Conservation (phyloP, 176 grass and related monocot species). For the Microstegium vimineum region DNA sequence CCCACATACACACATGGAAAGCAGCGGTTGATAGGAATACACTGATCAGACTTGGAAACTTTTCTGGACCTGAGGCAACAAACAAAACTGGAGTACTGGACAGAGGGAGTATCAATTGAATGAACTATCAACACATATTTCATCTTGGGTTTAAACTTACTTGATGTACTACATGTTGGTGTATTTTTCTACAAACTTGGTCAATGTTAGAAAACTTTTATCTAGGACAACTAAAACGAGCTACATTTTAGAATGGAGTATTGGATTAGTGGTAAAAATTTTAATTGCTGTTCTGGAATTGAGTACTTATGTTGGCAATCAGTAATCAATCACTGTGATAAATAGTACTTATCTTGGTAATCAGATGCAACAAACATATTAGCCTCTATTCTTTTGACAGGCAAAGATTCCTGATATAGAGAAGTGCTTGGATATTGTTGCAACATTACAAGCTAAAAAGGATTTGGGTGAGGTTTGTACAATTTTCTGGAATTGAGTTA, state of each 20-base stretch:
- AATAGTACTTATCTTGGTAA: not conserved
- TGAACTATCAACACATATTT: not conserved
- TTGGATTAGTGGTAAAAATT: not conserved
- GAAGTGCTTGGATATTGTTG: constrained; percentile 90
- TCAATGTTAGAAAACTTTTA: not conserved
- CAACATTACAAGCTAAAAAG: constrained; percentile 68
- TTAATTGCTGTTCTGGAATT: not conserved
- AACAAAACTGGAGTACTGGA: not conserved
- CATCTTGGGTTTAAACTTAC: not conserved
- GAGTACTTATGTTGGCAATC: not conserved
- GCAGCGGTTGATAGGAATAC: not conserved
- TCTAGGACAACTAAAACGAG: not conserved
- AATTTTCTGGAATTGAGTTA: not conserved
- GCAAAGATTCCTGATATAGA: constrained; percentile 98
- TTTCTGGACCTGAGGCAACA: not conserved
- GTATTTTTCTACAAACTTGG: not conserved
- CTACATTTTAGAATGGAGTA: not conserved
- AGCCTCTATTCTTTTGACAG: constrained; percentile 41
- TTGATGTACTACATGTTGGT: not conserved
- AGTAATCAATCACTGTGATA: not conserved
- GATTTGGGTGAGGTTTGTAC: constrained; percentile 72
- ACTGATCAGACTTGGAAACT: not conserved
- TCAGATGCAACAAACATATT: constrained; percentile 1
- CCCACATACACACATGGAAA: not conserved
- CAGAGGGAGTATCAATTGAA: not conserved